Evolutionary conservation across 441 rosid species (phyloP).

Genomic region (Gossypium lobatum): DNA sequence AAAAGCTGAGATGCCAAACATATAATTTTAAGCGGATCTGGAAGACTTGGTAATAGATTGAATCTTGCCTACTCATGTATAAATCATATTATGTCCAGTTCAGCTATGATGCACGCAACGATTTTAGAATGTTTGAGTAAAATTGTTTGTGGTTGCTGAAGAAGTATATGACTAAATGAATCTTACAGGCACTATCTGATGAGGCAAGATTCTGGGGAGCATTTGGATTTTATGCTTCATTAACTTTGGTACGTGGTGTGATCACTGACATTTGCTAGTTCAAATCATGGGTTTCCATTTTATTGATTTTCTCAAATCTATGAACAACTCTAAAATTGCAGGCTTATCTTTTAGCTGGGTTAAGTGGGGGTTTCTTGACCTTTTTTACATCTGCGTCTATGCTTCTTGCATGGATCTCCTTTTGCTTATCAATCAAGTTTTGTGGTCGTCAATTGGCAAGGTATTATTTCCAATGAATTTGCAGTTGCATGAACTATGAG

Average conservation of each 20-base stretch:
- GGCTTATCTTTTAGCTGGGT: slow-evolving; percentile 78
- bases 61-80: background rate
- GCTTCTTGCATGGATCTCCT: slow-evolving; percentile 78
- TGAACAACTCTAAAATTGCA: slow-evolving; percentile 31
- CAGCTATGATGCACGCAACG: background rate
- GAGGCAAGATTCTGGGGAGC: slow-evolving; percentile 99
- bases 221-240: slow-evolving; percentile 67
- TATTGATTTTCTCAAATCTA: background rate
- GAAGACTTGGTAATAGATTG: background rate
- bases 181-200: slow-evolving; percentile 59
- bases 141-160: background rate
- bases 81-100: background rate
- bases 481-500: background rate
- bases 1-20: background rate
- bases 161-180: slow-evolving; percentile 9
- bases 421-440: slow-evolving; percentile 40
- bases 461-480: background rate
- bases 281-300: background rate
- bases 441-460: slow-evolving; percentile 48
- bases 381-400: slow-evolving; percentile 53
- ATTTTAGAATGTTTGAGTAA: background rate
- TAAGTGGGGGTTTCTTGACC: slow-evolving; percentile 85
- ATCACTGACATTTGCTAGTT: slow-evolving; percentile 11
- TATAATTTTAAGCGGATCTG: background rate
- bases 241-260: slow-evolving; percentile 58